Conservation (phyloP, 2,329 filamentous ascomycete genomes). For the Botrytis galanthina region DNA sequence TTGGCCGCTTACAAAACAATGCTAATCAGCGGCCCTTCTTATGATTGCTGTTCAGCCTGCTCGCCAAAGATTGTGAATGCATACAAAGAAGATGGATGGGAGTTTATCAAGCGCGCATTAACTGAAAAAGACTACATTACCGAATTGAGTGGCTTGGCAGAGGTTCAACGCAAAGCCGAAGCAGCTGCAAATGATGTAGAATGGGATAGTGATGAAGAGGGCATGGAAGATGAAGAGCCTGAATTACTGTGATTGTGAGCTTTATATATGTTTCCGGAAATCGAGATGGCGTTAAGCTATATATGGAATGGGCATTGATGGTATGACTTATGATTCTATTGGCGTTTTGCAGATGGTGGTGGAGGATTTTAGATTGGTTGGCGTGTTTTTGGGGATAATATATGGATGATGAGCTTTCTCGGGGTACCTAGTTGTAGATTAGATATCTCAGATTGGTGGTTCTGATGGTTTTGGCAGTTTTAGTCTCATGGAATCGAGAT, state of each 20-base stretch:
- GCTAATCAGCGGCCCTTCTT: slow-evolving; percentile 69
- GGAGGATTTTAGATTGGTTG: background rate
- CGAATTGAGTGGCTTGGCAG: slow-evolving; percentile 70
- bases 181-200: slow-evolving; percentile 52
- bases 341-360: slow-evolving; percentile 16
- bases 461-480: background rate
- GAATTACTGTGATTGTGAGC: slow-evolving; percentile 32
- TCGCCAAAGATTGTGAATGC: slow-evolving; percentile 66
- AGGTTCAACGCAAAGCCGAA: slow-evolving; percentile 63
- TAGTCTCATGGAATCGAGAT: background rate
- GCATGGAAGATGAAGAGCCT: slow-evolving; percentile 54
- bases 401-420: background rate
- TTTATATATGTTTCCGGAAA: slow-evolving; percentile 1
- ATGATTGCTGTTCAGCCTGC: slow-evolving; percentile 79
- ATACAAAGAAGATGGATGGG: slow-evolving; percentile 69
- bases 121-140: slow-evolving; percentile 75
- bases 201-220: slow-evolving; percentile 56
- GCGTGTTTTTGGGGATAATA: background rate
- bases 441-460: background rate
- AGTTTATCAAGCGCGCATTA: slow-evolving; percentile 71
- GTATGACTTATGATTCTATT: background rate
- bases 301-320: background rate
- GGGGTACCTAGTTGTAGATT: background rate
- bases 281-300: slow-evolving; percentile 15
- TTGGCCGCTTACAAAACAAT: slow-evolving; percentile 72